Conservation (phyloP, 192 early-diverging fungal genomes). For the Coemansia guatemalensis region DNA sequence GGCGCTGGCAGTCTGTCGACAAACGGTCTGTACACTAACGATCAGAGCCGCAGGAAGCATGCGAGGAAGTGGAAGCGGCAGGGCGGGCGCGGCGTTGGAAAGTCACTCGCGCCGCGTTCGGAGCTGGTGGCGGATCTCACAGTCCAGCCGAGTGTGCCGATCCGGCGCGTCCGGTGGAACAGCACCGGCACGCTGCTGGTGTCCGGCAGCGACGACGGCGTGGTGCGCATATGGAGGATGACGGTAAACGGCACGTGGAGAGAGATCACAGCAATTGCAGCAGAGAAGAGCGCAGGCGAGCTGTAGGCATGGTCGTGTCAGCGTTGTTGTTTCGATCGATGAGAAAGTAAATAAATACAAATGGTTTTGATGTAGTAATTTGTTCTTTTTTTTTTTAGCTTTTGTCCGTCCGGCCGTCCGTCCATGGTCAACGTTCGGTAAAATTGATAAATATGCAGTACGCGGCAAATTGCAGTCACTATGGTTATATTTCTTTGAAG, state of each 20-base stretch:
- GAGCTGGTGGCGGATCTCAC: conserved; percentile 43
- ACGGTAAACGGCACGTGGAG: conserved; percentile 48
- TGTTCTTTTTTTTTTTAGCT: too few species aligned
- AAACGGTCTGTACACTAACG: background rate
- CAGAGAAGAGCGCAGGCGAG: conserved; percentile 36
- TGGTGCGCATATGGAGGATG: conserved; percentile 49
- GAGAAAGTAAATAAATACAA: background rate
- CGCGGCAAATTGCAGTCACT: background rate
- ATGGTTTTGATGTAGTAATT: background rate
- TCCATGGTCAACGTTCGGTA: background rate
- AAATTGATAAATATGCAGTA: background rate
- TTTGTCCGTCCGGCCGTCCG: too few species aligned
- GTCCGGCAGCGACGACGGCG: conserved; percentile 51
- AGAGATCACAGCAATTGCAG: conserved; percentile 32
- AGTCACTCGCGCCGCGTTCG: conserved; percentile 21
- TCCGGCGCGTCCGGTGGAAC: conserved; percentile 52
- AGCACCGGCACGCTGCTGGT: conserved; percentile 47
- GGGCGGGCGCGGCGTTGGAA: background rate
- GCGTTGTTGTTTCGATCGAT: background rate
- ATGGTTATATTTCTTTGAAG: background rate
- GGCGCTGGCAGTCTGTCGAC: background rate
- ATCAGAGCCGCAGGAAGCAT: background rate
- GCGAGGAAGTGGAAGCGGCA: conserved; percentile 1
- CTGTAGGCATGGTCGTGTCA: background rate
- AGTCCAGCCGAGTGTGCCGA: conserved; percentile 34